phyloP scores from a whole-genome alignment of 176 grass and related monocot genomes.

The Tillandsia leiboldiana region DNA sequence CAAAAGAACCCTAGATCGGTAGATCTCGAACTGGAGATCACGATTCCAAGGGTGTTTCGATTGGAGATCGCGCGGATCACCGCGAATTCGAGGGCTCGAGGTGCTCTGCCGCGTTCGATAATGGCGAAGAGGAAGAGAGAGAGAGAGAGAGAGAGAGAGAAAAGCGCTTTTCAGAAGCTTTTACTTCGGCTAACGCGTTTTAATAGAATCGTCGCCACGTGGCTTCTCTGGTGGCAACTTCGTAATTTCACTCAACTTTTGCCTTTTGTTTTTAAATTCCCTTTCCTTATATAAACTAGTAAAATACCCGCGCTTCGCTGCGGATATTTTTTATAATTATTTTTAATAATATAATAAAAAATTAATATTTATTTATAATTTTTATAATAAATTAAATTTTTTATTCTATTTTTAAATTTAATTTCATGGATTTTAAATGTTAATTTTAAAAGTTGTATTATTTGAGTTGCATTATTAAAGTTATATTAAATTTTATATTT shows the following conservation, averaged over 20 bases:
- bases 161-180: neutral
- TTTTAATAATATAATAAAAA: too few relatives aligned
- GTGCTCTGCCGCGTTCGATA: neutral
- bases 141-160: constrained; percentile 6
- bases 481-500: too few relatives aligned
- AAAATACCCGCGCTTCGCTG: too few relatives aligned
- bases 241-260: neutral
- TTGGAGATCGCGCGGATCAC: neutral
- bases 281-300: neutral
- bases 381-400: too few relatives aligned
- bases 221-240: neutral
- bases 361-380: too few relatives aligned
- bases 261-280: neutral
- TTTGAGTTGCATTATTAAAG: too few relatives aligned
- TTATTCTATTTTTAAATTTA: too few relatives aligned
- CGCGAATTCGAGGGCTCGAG: neutral
- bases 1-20: neutral
- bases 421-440: too few relatives aligned
- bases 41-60: neutral
- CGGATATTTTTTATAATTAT: too few relatives aligned
- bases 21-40: constrained; percentile 14
- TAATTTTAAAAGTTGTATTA: too few relatives aligned
- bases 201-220: neutral
- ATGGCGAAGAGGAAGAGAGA: neutral
- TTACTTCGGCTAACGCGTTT: neutral